Evolutionary conservation across 2,329 filamentous ascomycete genomes (phyloP).

Genomic region (Fusarium penzigii): DNA sequence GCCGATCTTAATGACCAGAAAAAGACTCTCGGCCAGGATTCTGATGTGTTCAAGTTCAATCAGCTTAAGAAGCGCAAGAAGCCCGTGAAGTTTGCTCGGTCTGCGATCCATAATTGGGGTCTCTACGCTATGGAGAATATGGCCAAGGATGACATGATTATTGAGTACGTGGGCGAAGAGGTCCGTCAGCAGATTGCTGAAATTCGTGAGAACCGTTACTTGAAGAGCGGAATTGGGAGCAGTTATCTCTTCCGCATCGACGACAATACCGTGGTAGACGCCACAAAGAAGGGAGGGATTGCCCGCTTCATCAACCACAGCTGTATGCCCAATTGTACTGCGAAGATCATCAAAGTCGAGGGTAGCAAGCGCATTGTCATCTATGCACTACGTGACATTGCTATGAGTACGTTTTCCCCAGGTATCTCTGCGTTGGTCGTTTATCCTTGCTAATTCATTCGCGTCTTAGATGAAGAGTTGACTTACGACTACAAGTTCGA

Average conservation of each 20-base stretch:
- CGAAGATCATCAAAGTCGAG: conserved; percentile 99
- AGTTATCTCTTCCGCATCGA: conserved; percentile 98
- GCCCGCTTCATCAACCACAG: conserved; percentile 98
- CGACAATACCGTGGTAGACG: conserved; percentile 95
- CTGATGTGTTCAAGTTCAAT: conserved; percentile 95
- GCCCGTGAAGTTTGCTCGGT: conserved; percentile 95
- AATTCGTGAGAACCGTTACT: conserved; percentile 85
- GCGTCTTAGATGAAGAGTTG: conserved; percentile 82
- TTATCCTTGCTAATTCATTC: conserved; percentile 21
- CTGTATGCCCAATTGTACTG: conserved; percentile 97
- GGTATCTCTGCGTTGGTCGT: neutral
- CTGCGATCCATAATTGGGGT: conserved; percentile 98
- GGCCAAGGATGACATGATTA: conserved; percentile 97
- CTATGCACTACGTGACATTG: conserved; percentile 94
- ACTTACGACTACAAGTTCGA: conserved; percentile 99
- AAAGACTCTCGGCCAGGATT: conserved; percentile 78
- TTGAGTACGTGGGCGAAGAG: conserved; percentile 98
- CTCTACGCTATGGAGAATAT: conserved; percentile 98
- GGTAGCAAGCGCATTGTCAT: conserved; percentile 98
- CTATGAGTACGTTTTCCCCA: conserved; percentile 70
- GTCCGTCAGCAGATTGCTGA: conserved; percentile 97
- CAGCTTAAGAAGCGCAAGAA: conserved; percentile 99
- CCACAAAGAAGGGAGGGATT: conserved; percentile 97
- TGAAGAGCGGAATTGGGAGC: conserved; percentile 95
- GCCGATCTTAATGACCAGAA: conserved; percentile 96